Evolutionary conservation across 768 basidiomycete species (phyloP), one percentile per base, ranked within the genome.

Genomic region (Butyriboletus loyo): DNA sequence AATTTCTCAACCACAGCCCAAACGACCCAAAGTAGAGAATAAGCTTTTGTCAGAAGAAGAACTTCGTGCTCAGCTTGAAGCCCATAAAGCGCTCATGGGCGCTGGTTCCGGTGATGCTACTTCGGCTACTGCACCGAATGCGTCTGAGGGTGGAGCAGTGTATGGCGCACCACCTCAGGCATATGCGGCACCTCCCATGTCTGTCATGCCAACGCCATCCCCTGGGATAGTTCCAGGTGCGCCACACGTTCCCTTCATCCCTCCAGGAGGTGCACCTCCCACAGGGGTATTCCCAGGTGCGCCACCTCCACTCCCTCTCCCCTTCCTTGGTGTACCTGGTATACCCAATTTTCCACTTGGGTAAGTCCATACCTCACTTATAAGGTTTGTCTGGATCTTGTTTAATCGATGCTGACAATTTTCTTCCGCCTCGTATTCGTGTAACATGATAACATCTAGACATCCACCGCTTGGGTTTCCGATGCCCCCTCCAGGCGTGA

Each of bases 41-140:
- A 79, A 82, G 4, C 78, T 84, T 1, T 70, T 98, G 5, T 81
- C 86, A 1, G 90, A 96, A 60, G 87, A 88, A 0, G 90, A 98
- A 62, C 78, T 98, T 17, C 82, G 81, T 54, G 84, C 86, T 0
- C 91, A 95, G 67, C 79, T 98, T 4, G 85, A 84, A 49, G 89
- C 92, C 2, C 96, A 98, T 72, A 92, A 87, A 67, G 87, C 87
- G 7, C 78, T 98, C 39, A 98, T 99, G 96, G 88, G 89, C 24
- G 78, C 73, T 8, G 73, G 56, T 44, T 59, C 80, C 6, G 56
- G 66, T 10, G 61, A 76, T 8, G 66, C 72, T 21, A 58, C 70
- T 14, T 43, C 57, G 19, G 45, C 70, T 11, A 58, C 73, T 14
- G 62, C 75, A 2, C 63, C 73, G 11, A 77, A 76, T 44, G 64